Percentiles rank a stretch among this genome's conserved stretches.
phyloP scores from a whole-genome alignment of 257 asterid species.

The Penstemon newberryi region DNA sequence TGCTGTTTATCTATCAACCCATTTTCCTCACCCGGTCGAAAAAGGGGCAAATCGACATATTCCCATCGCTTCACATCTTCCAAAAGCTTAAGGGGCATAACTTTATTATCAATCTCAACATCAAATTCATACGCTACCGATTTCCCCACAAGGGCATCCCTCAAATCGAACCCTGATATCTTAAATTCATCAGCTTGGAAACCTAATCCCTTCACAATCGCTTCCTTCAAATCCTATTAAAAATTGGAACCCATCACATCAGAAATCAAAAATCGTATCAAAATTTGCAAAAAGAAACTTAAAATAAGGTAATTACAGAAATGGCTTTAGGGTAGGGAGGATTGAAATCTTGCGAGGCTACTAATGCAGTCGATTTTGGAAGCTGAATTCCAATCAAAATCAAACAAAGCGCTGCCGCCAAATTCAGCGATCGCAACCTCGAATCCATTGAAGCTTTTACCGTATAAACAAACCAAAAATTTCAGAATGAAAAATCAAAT shows the following conservation, averaged over 20 bases:
- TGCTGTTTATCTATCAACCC: conserved; percentile 54
- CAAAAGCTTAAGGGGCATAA: conserved; percentile 81
- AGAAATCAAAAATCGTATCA: background rate
- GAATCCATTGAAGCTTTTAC: conserved; percentile 33
- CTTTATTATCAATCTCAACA: conserved; percentile 78
- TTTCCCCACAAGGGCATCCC: conserved; percentile 80
- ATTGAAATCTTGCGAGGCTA: conserved; percentile 36
- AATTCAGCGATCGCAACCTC: conserved; percentile 19
- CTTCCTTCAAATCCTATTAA: conserved; percentile 81
- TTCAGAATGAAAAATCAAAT: background rate
- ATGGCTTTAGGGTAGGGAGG: conserved; percentile 54
- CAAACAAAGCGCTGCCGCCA: conserved; percentile 28
- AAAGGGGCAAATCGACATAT: conserved; percentile 85
- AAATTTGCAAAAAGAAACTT: background rate
- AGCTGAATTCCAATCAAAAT: conserved; percentile 31
- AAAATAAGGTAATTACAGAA: conserved; percentile 34
- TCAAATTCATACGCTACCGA: conserved; percentile 92
- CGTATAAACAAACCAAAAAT: background rate
- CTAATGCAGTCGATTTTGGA: conserved; percentile 33
- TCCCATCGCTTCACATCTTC: conserved; percentile 97
- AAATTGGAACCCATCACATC: background rate
- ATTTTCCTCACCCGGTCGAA: conserved; percentile 48
- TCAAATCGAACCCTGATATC: conserved; percentile 82
- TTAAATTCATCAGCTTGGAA: conserved; percentile 74
- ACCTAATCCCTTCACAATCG: conserved; percentile 88